Evolutionary conservation across 306 rosid species (phyloP).

Genomic region (Fragaria vesca): DNA sequence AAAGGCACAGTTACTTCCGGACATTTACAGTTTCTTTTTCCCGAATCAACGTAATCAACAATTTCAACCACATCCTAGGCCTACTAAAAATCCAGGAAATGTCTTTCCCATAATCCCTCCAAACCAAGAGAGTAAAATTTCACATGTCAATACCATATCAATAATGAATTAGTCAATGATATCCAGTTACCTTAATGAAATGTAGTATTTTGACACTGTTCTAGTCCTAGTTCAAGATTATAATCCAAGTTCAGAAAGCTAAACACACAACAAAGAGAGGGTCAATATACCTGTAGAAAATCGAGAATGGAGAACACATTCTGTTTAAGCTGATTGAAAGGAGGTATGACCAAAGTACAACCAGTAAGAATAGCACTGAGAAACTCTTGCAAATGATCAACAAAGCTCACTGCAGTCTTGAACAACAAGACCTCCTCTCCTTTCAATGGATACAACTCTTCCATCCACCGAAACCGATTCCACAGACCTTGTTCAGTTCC

Average conservation of each 20-base stretch:
- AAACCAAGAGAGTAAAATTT: no score
- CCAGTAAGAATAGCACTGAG: constrained; percentile 68
- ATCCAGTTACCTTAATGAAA: not conserved
- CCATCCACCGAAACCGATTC: constrained; percentile 89
- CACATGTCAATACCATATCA: not conserved
- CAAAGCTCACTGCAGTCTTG: constrained; percentile 79
- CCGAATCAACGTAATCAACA: not conserved
- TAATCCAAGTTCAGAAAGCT: not conserved
- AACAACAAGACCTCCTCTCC: constrained; percentile 66
- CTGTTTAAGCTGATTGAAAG: constrained; percentile 48
- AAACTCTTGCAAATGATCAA: constrained; percentile 93
- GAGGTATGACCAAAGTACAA: constrained; percentile 78
- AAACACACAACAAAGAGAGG: not conserved
- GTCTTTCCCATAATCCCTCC: no score
- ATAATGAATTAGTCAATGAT: not conserved
- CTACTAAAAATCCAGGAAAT: no score
- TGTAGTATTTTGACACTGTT: not conserved
- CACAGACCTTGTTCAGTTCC: constrained; percentile 85
- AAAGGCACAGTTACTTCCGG: not conserved
- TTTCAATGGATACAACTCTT: constrained; percentile 59
- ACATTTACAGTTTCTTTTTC: no score
- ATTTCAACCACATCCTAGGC: no score
- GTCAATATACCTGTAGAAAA: constrained; percentile 58
- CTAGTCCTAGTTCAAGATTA: not conserved
- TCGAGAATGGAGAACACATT: constrained; percentile 55